phyloP scores from a whole-genome alignment of 345 rosid species.

The Pelargonium nanum region DNA sequence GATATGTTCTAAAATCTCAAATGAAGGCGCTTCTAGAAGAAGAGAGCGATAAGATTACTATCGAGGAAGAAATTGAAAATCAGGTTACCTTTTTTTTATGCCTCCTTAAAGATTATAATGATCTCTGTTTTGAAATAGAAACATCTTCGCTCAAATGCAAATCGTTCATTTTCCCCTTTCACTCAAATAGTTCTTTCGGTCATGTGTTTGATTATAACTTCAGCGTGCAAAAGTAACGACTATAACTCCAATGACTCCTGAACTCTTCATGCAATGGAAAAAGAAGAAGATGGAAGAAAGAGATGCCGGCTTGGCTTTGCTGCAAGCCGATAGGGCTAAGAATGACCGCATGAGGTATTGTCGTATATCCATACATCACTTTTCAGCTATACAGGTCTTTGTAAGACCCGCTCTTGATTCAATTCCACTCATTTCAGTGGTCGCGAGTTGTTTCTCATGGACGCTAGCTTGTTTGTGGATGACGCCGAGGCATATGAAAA shows the following conservation, averaged over 20 bases:
- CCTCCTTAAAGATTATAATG: not conserved
- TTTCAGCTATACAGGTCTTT: not conserved
- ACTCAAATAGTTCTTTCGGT: not conserved
- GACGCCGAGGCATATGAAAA: conserved; percentile 85
- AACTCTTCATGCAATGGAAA: conserved; percentile 86
- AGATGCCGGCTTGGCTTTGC: conserved; percentile 75
- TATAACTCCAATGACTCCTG: conserved; percentile 81
- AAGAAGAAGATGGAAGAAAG: conserved; percentile 66
- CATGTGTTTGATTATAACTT: conserved; percentile 13
- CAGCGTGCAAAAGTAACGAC: conserved; percentile 65
- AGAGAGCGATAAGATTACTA: no score
- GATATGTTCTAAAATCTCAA: no score
- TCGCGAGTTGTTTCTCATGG: conserved; percentile 83
- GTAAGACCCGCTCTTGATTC: conserved; percentile 5
- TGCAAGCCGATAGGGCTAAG: conserved; percentile 90
- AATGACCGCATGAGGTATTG: conserved; percentile 94
- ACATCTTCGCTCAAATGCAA: no score
- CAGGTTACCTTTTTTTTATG: conserved; percentile 40
- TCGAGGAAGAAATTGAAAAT: conserved; percentile 85
- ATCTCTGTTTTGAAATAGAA: no score
- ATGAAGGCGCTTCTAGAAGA: no score
- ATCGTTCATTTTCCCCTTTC: not conserved
- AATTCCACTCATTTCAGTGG: conserved; percentile 49
- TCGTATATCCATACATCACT: not conserved
- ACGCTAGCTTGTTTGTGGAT: conserved; percentile 90